Percentiles rank a stretch among this genome's conserved stretches.
Conservation (phyloP, 2,329 filamentous ascomycete species). For the Trichoderma atroviride region DNA sequence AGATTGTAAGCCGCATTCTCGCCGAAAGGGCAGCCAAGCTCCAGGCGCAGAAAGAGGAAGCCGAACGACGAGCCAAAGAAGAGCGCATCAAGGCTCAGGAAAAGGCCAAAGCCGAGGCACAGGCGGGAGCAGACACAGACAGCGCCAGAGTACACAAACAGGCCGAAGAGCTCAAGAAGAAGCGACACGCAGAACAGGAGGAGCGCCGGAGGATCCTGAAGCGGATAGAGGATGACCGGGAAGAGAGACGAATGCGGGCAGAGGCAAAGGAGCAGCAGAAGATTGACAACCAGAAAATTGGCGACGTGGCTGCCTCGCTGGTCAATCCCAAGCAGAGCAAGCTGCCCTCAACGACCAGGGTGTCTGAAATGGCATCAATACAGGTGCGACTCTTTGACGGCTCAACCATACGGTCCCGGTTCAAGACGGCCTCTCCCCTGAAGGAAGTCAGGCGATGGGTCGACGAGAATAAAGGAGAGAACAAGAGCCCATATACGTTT, state of each 20-base stretch:
- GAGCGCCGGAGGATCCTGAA: conserved; percentile 73
- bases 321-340: conserved; percentile 40
- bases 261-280: conserved; percentile 52
- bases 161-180: conserved; percentile 61
- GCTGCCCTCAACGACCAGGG: conserved; percentile 35
- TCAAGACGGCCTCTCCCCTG: conserved; percentile 66
- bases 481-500: conserved; percentile 73
- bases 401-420: conserved; percentile 72
- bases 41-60: conserved; percentile 46
- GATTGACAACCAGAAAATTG: conserved; percentile 35
- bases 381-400: conserved; percentile 86
- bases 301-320: conserved; percentile 37
- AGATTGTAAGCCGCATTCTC: conserved; percentile 45
- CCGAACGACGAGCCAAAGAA: conserved; percentile 53
- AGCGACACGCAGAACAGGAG: conserved; percentile 65
- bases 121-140: conserved; percentile 38
- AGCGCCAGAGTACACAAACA: conserved; percentile 48
- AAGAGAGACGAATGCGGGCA: conserved; percentile 62
- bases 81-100: conserved; percentile 52
- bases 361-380: conserved; percentile 53
- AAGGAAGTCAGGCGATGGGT: conserved; percentile 77
- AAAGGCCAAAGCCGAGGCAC: conserved; percentile 48
- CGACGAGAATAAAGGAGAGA: conserved; percentile 61
- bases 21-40: conserved; percentile 55
- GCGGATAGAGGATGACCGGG: conserved; percentile 76